Evolutionary conservation across 441 rosid genomes (phyloP).

Genomic region (Populus hybrid): DNA sequence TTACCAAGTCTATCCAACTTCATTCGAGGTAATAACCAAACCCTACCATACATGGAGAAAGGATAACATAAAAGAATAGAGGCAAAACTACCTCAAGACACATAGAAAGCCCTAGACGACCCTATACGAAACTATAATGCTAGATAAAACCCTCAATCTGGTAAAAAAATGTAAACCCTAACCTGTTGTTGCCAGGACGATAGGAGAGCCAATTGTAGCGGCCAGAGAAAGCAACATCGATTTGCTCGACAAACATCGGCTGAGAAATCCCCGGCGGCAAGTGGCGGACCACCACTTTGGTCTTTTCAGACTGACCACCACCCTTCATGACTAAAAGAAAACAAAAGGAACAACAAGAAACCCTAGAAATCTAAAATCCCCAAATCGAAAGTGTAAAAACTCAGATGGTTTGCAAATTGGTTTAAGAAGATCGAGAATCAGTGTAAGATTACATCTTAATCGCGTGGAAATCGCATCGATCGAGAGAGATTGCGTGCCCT

Average conservation of each 20-base stretch:
- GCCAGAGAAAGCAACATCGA: constrained; percentile 49
- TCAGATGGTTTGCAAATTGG: neutral
- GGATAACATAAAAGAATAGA: neutral
- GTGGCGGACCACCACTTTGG: constrained; percentile 73
- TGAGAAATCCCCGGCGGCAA: constrained; percentile 63
- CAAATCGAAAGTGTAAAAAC: neutral
- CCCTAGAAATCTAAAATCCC: constrained; percentile 20
- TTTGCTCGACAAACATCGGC: constrained; percentile 51
- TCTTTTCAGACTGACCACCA: constrained; percentile 54
- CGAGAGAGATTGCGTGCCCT: constrained; percentile 20
- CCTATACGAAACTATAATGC: neutral
- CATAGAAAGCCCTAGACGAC: neutral
- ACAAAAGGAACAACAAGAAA: neutral
- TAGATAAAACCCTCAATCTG: neutral
- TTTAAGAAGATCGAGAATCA: constrained; percentile 9
- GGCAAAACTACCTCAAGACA: neutral
- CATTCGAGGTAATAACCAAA: neutral
- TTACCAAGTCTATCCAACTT: neutral
- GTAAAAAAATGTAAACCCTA: constrained; percentile 17
- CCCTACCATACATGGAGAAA: too few species aligned
- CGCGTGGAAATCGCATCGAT: neutral
- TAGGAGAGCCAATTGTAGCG: constrained; percentile 64
- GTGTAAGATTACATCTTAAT: constrained; percentile 45
- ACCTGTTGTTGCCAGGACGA: constrained; percentile 67
- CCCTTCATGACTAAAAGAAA: constrained; percentile 38